These are phyloP conservation scores for Fereydounia khargensis DNA, from an alignment of 1,284 basidiomycete genomes.

Conservation along the genomic window DNA sequence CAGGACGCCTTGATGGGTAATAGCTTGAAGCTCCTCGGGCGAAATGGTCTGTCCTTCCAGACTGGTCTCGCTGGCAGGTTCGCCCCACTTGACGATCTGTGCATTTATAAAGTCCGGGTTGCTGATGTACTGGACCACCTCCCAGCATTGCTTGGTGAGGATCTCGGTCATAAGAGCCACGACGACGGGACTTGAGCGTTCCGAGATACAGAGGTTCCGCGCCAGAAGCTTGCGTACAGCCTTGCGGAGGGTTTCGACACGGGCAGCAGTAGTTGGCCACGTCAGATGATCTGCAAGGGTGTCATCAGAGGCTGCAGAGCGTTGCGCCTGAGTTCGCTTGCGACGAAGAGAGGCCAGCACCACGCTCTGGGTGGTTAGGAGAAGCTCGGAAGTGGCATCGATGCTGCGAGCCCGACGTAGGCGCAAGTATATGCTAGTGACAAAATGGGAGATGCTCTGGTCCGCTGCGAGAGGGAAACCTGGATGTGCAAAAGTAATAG, in stretches of 20 bases:
- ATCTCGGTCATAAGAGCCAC: constrained; percentile 40
- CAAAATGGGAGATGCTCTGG: constrained; percentile 35
- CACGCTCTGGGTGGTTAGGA: constrained; percentile 42
- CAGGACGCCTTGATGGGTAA: too few species aligned
- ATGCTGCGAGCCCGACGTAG: constrained; percentile 19
- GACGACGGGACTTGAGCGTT: constrained; percentile 32
- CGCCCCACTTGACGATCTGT: constrained; percentile 39
- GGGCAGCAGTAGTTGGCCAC: constrained; percentile 34
- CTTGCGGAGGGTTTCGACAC: constrained; percentile 35
- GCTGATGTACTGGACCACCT: constrained; percentile 38
- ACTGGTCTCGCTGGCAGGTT: constrained; percentile 31
- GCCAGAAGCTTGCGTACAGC: constrained; percentile 37
- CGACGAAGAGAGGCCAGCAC: constrained; percentile 34
- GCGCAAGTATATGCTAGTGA: constrained; percentile 32
- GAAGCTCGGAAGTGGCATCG: constrained; percentile 38
- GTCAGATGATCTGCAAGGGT: too few species aligned
- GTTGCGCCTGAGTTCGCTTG: background rate
- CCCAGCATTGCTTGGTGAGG: constrained; percentile 43
- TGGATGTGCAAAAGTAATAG: constrained; percentile 38
- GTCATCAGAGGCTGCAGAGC: constrained; percentile 5
- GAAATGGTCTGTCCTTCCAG: constrained; percentile 25
- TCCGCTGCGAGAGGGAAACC: constrained; percentile 37
- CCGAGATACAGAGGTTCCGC: constrained; percentile 26
- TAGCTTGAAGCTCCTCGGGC: constrained; percentile 19
- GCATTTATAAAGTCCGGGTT: constrained; percentile 49